Conservation (phyloP, 805 yeast species). For the Naumovozyma baii region DNA sequence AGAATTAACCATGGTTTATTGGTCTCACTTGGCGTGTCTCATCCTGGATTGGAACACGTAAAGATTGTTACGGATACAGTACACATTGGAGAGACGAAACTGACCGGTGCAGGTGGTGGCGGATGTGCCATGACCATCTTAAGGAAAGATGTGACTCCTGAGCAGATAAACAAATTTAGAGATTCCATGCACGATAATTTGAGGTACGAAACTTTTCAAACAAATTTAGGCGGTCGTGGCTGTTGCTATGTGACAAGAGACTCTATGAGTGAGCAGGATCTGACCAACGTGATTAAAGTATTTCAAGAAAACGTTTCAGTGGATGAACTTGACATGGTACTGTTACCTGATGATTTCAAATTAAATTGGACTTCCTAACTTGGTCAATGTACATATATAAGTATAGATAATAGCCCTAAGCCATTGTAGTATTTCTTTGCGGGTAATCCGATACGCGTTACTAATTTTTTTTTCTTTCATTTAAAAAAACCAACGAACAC, state of each 20-base stretch:
- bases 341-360: not conserved
- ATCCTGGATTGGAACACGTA: slow-evolving; percentile 77
- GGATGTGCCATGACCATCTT: slow-evolving; percentile 92
- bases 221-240: slow-evolving; percentile 84
- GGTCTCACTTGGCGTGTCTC: slow-evolving; percentile 82
- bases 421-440: too few species aligned
- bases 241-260: slow-evolving; percentile 35
- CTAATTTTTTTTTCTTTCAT: too few species aligned
- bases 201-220: slow-evolving; percentile 68
- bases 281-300: not conserved
- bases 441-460: too few species aligned
- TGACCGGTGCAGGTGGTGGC: slow-evolving; percentile 99
- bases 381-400: too few species aligned
- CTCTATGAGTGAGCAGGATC: not conserved
- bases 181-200: slow-evolving; percentile 28
- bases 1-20: slow-evolving; percentile 81
- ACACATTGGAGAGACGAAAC: slow-evolving; percentile 74
- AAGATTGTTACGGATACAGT: slow-evolving; percentile 54
- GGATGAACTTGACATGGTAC: slow-evolving; percentile 11
- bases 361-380: not conserved
- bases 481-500: too few species aligned
- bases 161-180: slow-evolving; percentile 28
- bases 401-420: too few species aligned
- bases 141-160: slow-evolving; percentile 34
- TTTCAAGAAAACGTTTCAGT: not conserved